Evolutionary conservation across 2,329 filamentous ascomycete species (phyloP).

Genomic region (Parastagonospora avenae): DNA sequence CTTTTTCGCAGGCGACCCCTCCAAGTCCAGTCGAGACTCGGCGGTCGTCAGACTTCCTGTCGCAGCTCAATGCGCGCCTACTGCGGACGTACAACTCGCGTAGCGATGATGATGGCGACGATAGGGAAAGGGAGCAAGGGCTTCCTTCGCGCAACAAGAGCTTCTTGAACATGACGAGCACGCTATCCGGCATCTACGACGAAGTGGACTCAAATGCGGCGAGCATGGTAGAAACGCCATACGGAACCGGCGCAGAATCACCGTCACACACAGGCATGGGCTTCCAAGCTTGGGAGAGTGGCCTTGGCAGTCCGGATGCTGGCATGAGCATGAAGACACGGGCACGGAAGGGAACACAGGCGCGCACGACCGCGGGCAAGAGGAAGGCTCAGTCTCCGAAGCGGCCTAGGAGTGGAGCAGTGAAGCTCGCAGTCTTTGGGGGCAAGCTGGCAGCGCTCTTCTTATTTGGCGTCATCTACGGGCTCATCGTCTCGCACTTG

Average conservation of each 20-base stretch:
- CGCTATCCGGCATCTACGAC: slow-evolving; percentile 87
- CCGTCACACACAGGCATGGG: slow-evolving; percentile 51
- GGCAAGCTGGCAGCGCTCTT: slow-evolving; percentile 72
- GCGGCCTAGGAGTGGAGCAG: slow-evolving; percentile 19
- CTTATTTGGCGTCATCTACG: slow-evolving; percentile 80
- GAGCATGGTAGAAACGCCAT: slow-evolving; percentile 71
- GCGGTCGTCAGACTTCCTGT: slow-evolving; percentile 41
- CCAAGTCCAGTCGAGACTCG: slow-evolving; percentile 25
- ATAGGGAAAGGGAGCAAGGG: slow-evolving; percentile 24
- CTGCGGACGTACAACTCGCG: slow-evolving; percentile 35
- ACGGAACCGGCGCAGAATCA: slow-evolving; percentile 77
- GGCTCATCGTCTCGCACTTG: slow-evolving; percentile 77
- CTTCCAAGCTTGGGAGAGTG: slow-evolving; percentile 21
- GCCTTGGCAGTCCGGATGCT: slow-evolving; percentile 30
- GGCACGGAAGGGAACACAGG: slow-evolving; percentile 13
- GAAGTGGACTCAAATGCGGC: slow-evolving; percentile 33
- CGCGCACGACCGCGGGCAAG: slow-evolving; percentile 1
- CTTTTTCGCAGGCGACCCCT: slow-evolving; percentile 24
- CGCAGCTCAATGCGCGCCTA: slow-evolving; percentile 45
- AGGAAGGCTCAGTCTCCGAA: slow-evolving; percentile 9
- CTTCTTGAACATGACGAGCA: slow-evolving; percentile 83
- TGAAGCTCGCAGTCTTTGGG: slow-evolving; percentile 58
- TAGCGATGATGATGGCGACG: slow-evolving; percentile 23
- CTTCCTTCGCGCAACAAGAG: slow-evolving; percentile 70
- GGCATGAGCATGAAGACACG: slow-evolving; percentile 31